Base-by-base conservation (phyloP, 192 early-diverging fungal genomes). In the Chytriomyces sp. region DNA sequence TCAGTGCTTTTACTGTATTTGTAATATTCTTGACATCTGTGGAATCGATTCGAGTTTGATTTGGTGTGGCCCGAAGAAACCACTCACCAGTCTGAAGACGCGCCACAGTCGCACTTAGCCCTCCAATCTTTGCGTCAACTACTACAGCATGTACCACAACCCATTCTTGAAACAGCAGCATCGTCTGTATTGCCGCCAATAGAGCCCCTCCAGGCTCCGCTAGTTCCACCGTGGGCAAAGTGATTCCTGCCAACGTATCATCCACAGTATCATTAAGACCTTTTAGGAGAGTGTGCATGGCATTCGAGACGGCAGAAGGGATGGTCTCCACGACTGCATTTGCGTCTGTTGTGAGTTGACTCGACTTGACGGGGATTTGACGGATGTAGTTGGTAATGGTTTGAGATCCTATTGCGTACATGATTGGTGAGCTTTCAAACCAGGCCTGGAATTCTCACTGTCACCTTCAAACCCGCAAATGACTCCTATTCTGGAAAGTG, bases 391-490 rank as follows among this genome's bases (percentile, higher is more conserved):
- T 49, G 44, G 14, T 49, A 2, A 49, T 49, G 44, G 22, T 12
- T 12, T 22, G 44, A 19, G 44, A 49, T 49, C 44, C 44, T 49
- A 19, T 49, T 49, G 12, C 22, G 12, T 49, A 19, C 22, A 19
- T 49, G 12, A 22, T 49, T n/a, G n/a, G 44, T 49, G 44, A 49
- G 44, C 22, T 49, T 12, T 49, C 1, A 28, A 57, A 28, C 10
- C 17, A 30, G 12, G 28, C 28, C 30, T 0, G 28, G 30, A 28
- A 26, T 1, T 57, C 1, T 10, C 19, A 57, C 30, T 5, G 3
- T 36, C 19, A 65, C 63, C 37, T 65, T 31, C 14, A 14, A 33
- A 19, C 30, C 63, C 63, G 30, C 49, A 65, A 25, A 65, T 65
- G 25, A 36, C 22, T 19, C 17, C n/a, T 19, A 62, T 39, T 0